Conservation (phyloP, 345 rosid species). For the Carallia brachiata region DNA sequence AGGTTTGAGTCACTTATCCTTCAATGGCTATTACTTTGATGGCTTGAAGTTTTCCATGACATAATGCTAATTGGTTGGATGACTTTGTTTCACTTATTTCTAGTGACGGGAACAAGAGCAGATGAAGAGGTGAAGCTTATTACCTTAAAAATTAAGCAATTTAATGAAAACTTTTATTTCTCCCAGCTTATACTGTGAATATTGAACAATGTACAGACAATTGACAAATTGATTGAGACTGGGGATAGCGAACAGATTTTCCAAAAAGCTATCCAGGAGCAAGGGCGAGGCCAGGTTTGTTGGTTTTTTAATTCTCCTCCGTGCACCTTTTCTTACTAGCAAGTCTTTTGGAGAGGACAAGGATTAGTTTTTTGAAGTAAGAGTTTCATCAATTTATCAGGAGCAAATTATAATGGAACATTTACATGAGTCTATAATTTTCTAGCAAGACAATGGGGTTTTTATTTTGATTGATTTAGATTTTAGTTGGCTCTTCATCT, state of each 20-base stretch:
- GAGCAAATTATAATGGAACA: no score
- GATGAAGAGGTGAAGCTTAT: constrained; percentile 75
- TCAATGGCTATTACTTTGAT: not conserved
- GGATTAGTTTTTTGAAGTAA: no score
- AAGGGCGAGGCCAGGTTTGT: constrained; percentile 91
- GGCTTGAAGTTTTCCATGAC: constrained; percentile 12
- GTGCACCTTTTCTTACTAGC: no score
- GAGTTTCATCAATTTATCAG: no score
- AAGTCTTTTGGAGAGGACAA: no score
- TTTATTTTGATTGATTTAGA: no score
- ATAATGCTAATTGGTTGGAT: constrained; percentile 19
- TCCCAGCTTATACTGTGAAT: constrained; percentile 8
- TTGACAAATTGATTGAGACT: constrained; percentile 82
- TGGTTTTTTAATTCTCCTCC: not conserved
- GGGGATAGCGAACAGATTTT: constrained; percentile 92
- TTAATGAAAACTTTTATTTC: not conserved
- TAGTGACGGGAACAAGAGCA: constrained; percentile 81
- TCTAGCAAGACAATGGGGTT: no score
- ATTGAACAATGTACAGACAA: constrained; percentile 49
- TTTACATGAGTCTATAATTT: no score
- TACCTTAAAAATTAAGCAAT: not conserved
- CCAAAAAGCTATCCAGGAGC: constrained; percentile 85
- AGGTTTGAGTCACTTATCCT: constrained; percentile 43
- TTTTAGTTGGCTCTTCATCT: no score
- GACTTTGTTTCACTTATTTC: constrained; percentile 24